These are phyloP conservation scores for Begonia peltatifolia DNA, from an alignment of 306 rosid genomes.

Conservation along the genomic window DNA sequence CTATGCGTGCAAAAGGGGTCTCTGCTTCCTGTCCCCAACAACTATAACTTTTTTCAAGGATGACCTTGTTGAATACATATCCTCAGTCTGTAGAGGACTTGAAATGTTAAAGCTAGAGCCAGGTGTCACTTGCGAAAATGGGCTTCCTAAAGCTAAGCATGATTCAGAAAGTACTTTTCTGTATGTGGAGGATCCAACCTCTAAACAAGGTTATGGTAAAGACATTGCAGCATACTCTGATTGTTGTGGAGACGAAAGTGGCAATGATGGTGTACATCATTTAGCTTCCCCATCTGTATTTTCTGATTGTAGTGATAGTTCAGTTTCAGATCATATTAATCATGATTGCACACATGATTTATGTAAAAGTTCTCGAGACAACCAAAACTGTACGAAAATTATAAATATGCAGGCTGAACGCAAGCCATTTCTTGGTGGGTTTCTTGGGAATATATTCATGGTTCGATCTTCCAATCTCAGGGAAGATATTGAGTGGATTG, in stretches of 20 bases:
- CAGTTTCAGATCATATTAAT: constrained; percentile 8
- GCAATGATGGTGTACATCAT: constrained; percentile 17
- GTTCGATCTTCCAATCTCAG: constrained; percentile 65
- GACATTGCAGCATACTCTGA: constrained; percentile 15
- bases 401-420: constrained; percentile 35
- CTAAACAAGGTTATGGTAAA: constrained; percentile 18
- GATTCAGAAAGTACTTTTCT: constrained; percentile 15
- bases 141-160: constrained; percentile 8
- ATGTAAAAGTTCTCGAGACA: constrained; percentile 20
- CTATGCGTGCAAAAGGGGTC: constrained; percentile 36
- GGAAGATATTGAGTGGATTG: constrained; percentile 65
- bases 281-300: constrained; percentile 20
- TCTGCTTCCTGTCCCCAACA: constrained; percentile 49
- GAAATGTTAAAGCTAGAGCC: constrained; percentile 13
- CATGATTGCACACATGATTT: constrained; percentile 24
- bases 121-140: constrained; percentile 10
- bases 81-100: constrained; percentile 18
- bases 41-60: constrained; percentile 58
- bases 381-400: constrained; percentile 12
- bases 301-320: constrained; percentile 19
- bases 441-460: constrained; percentile 85
- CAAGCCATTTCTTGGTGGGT: constrained; percentile 63
- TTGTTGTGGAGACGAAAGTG: constrained; percentile 10
- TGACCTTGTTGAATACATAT: constrained; percentile 45
- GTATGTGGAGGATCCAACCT: constrained; percentile 16